Evolutionary conservation across 306 rosid species (phyloP), one percentile per base, ranked within the genome.

Genomic region (Dryas drummondii): DNA sequence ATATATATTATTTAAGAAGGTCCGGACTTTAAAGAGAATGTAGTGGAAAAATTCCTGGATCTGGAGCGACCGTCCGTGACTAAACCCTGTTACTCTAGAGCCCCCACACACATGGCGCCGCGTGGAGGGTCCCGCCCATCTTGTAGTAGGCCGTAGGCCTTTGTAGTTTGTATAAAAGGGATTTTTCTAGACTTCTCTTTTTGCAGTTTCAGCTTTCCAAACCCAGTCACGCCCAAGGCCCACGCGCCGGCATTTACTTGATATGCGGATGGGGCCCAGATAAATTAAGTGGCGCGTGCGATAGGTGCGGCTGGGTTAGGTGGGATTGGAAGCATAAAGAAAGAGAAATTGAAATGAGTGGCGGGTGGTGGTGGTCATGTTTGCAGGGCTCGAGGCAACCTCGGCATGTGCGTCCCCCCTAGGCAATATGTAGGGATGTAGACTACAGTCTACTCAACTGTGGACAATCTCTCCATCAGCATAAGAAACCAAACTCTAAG

Each of bases 301-400:
- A 13, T 5, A 2, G 17, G 46, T 5, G 16, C 1, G 0, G 44
- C 32, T 14, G 56, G 5, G 2, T 52, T 4, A 4, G 37, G 37
- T 26, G 63, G 10, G 9, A 10, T 12, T 26, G 17, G 45, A 60
- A 60, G 66, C 44, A 3, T 14, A 7, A 7, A 4, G 17, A 40
- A 40, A 32, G 9, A 7, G 10, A 58, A 60, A 6, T 46, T 13
- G 42, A 6, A 19, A 2, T 46, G 71, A 66, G 71, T 68, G 59
- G 47, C 50, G 12, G 62, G 60, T 49, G 49, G 6, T 46, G 37
- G 37, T 32, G 69, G 74, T 48, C 76, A 50, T 19, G 3, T 83
- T 83, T 81, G 81, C 9, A 84, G 88, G 88, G 86, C 88, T 85
- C 88, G 88, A 85, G 88, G 85, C 72, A 42, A 32, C 79, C 79